Conservation (phyloP, 345 rosid species). For the Brassica rapa region DNA sequence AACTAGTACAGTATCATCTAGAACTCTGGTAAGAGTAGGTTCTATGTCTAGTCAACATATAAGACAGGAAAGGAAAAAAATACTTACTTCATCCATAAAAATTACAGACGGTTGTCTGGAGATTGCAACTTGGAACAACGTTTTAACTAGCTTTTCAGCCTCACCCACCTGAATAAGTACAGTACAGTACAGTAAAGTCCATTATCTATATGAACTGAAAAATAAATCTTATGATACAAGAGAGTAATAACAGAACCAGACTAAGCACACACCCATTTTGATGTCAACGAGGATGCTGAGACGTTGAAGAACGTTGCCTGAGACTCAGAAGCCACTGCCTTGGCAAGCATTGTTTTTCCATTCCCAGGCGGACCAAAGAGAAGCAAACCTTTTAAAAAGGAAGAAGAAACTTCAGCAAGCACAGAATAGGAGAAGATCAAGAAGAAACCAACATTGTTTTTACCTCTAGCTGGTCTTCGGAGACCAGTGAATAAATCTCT, state of each 20-base stretch:
- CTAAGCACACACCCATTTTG: conserved; percentile 75
- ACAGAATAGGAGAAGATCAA: background rate
- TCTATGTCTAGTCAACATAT: background rate
- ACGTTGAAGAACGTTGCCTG: conserved; percentile 94
- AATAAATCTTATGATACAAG: conserved; percentile 2
- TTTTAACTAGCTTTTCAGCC: conserved; percentile 93
- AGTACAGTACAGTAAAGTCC: conserved; percentile 9
- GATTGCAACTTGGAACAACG: conserved; percentile 86
- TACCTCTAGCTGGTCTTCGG: conserved; percentile 94
- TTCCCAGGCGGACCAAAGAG: conserved; percentile 99
- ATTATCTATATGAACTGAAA: background rate
- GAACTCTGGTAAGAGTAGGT: background rate
- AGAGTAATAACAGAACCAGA: background rate
- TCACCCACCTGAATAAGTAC: conserved; percentile 75
- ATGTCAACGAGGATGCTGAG: conserved; percentile 92
- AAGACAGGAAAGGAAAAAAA: conserved; percentile 18
- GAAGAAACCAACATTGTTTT: background rate
- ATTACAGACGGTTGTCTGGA: conserved; percentile 95
- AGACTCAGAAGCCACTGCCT: conserved; percentile 98
- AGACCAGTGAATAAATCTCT: conserved; percentile 96
- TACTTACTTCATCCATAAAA: conserved; percentile 88
- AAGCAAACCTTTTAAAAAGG: conserved; percentile 59
- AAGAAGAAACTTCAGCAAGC: background rate
- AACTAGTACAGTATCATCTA: conserved; percentile 1
- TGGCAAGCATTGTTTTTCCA: conserved; percentile 99